Conservation (phyloP, 176 grass and related monocot genomes). For the Musa troglodytarum region DNA sequence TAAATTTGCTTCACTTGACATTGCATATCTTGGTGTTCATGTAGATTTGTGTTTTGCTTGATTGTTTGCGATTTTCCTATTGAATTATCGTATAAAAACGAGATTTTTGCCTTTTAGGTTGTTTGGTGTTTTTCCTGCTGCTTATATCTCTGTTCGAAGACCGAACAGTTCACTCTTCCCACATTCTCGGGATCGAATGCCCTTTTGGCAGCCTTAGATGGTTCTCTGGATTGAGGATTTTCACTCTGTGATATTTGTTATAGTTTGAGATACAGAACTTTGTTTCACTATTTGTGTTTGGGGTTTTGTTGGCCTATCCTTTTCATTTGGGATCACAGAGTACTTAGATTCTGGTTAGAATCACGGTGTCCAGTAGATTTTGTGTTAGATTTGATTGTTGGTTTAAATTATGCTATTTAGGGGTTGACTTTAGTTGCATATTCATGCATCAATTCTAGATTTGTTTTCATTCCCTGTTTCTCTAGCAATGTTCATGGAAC, state of each 20-base stretch:
- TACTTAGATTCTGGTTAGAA: background rate
- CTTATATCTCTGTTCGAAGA: background rate
- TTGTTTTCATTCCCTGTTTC: background rate
- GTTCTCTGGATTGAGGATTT: background rate
- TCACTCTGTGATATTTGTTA: background rate
- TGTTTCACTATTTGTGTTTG: background rate
- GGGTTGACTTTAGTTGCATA: background rate
- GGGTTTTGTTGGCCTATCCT: background rate
- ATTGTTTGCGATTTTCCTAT: background rate
- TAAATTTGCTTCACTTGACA: background rate
- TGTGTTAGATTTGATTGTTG: background rate
- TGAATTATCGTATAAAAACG: background rate
- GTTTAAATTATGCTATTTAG: background rate
- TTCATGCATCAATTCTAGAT: background rate
- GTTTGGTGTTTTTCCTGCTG: background rate
- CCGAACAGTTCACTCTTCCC: background rate
- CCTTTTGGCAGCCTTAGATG: background rate
- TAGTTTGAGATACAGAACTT: background rate
- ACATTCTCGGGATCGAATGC: background rate
- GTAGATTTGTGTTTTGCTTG: background rate
- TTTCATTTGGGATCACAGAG: background rate
- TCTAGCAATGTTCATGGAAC: background rate
- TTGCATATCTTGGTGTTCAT: background rate
- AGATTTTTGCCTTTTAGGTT: background rate
- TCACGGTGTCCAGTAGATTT: background rate